phyloP scores from a whole-genome alignment of 768 basidiomycete species.

The Lactarius tabidus region DNA sequence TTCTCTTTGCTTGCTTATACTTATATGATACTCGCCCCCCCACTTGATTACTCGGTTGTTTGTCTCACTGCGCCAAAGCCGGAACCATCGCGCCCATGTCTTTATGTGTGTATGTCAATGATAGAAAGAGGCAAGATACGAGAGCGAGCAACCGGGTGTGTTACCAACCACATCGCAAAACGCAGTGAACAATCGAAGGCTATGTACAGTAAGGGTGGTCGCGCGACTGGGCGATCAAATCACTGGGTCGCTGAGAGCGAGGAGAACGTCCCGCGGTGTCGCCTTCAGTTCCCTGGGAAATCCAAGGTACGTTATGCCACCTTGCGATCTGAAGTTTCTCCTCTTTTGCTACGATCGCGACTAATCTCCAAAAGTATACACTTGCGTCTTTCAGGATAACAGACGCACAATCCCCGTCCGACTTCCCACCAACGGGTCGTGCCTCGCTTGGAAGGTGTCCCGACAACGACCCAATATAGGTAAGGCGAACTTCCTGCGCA shows the following conservation, averaged over 20 bases:
- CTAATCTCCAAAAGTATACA: neutral
- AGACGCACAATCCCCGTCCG: neutral
- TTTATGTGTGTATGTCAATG: constrained; percentile 22
- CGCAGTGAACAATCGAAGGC: neutral
- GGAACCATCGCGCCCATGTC: constrained; percentile 17
- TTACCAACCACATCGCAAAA: neutral
- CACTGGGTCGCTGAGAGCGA: neutral
- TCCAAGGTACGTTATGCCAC: neutral
- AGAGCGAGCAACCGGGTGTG: constrained; percentile 11
- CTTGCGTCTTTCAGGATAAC: neutral
- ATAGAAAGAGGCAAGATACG: constrained; percentile 20
- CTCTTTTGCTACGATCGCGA: neutral
- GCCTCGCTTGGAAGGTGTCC: neutral
- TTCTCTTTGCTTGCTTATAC: constrained; percentile 24
- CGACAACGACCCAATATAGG: neutral
- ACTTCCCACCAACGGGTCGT: neutral
- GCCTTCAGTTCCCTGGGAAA: neutral
- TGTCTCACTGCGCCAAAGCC: constrained; percentile 15
- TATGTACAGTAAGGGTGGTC: neutral
- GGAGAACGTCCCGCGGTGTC: neutral
- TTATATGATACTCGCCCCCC: constrained; percentile 23
- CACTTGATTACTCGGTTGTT: constrained; percentile 21
- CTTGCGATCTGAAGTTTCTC: neutral
- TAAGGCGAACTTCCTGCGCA: neutral
- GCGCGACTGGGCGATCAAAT: neutral